Percentiles rank a stretch among this genome's conserved stretches.
These are phyloP conservation scores for Globisporangium lucens DNA, from an alignment of 352 stramenopile genomes.

Conservation along the genomic window DNA sequence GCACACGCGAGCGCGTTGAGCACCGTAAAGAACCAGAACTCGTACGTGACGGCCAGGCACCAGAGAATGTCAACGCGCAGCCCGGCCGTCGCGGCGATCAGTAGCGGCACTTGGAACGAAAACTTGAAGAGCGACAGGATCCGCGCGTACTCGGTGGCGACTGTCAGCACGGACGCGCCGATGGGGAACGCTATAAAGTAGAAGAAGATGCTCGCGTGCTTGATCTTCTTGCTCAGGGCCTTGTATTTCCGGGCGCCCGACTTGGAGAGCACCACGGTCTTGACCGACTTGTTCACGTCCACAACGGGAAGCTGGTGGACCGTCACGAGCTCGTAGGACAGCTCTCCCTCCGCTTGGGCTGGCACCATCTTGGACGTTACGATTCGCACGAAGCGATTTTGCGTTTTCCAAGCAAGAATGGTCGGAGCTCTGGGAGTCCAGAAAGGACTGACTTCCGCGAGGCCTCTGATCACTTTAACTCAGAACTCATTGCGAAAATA, in stretches of 20 bases:
- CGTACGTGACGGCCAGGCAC: conserved; percentile 23
- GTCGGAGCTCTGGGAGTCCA: background rate
- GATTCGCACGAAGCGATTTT: background rate
- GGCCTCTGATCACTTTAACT: background rate
- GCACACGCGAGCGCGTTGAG: conserved; percentile 15
- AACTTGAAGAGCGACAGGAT: conserved; percentile 5
- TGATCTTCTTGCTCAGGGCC: background rate
- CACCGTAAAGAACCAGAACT: conserved; percentile 38
- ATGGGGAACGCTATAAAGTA: conserved; percentile 5
- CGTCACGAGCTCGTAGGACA: background rate
- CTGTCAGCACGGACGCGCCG: conserved; percentile 1
- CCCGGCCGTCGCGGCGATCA: background rate
- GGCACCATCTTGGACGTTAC: background rate
- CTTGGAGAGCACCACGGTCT: conserved; percentile 2
- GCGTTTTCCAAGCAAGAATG: background rate
- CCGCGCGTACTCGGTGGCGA: conserved; percentile 5
- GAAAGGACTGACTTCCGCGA: background rate
- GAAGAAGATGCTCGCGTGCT: background rate
- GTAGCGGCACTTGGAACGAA: background rate
- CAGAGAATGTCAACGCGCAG: background rate
- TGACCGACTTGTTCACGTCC: conserved; percentile 5
- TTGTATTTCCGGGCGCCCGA: background rate
- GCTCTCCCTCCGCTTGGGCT: background rate
- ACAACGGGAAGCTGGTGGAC: background rate
- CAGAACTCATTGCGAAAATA: background rate